Evolutionary conservation across 2,329 filamentous ascomycete genomes (phyloP).

Genomic region (Epichloe sibirici): DNA sequence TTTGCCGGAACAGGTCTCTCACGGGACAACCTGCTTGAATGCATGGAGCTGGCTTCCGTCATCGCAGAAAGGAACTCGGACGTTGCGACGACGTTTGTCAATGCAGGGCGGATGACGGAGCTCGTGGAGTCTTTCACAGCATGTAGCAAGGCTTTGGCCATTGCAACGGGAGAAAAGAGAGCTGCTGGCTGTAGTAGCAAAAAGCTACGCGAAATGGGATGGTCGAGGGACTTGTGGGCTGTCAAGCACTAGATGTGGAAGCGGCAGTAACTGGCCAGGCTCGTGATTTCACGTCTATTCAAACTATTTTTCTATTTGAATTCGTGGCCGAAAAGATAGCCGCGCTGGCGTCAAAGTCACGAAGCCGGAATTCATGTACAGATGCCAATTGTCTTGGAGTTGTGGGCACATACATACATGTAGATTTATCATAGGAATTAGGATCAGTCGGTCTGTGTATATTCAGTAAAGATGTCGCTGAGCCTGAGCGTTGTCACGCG

Average conservation of each 20-base stretch:
- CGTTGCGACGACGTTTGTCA: conserved; percentile 51
- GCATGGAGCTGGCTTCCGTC: conserved; percentile 71
- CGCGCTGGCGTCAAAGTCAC: not conserved
- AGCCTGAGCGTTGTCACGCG: no score
- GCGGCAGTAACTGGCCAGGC: not conserved
- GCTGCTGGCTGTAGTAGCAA: conserved; percentile 37
- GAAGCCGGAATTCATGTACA: not conserved
- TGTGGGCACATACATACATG: not conserved
- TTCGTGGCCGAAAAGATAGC: not conserved
- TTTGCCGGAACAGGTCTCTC: conserved; percentile 63
- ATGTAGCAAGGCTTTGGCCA: conserved; percentile 59
- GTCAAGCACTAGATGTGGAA: conserved; percentile 25
- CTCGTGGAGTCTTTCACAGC: conserved; percentile 65
- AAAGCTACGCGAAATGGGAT: conserved; percentile 49
- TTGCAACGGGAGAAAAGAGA: conserved; percentile 43
- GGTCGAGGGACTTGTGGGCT: conserved; percentile 51
- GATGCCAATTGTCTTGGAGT: not conserved
- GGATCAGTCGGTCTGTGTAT: no score
- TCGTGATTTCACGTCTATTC: not conserved
- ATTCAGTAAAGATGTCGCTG: no score
- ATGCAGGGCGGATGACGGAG: conserved; percentile 58
- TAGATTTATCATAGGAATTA: no score
- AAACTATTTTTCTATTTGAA: not conserved
- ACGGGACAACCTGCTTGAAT: conserved; percentile 66
- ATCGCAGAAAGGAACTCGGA: conserved; percentile 62